Percentiles rank a stretch among this genome's conserved stretches.
phyloP scores from a whole-genome alignment of 192 early-diverging fungal species.

The Coemansia sp. region DNA sequence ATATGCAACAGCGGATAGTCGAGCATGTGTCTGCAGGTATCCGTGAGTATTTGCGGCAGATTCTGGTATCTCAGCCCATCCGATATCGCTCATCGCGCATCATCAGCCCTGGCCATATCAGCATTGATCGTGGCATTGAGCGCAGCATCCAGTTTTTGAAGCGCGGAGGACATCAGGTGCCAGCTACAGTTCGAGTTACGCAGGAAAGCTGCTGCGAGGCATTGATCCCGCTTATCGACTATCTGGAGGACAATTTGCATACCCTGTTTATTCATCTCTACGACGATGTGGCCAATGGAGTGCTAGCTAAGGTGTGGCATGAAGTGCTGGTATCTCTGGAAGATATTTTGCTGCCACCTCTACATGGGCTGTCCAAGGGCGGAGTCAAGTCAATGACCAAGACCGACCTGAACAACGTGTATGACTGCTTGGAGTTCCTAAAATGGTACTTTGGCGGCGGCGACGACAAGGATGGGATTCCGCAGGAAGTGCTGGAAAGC shows the following conservation, averaged over 20 bases:
- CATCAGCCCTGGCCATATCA: constrained; percentile 10
- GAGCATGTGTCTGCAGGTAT: constrained; percentile 67
- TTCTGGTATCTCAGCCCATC: constrained; percentile 53
- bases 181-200: constrained; percentile 39
- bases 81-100: constrained; percentile 36
- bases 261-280: constrained; percentile 65
- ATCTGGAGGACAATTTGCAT: constrained; percentile 70
- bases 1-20: constrained; percentile 68
- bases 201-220: constrained; percentile 63
- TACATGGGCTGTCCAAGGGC: constrained; percentile 58
- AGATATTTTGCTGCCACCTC: constrained; percentile 67
- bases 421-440: constrained; percentile 70
- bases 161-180: constrained; percentile 30
- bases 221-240: constrained; percentile 68
- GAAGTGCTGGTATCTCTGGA: constrained; percentile 69
- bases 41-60: constrained; percentile 64
- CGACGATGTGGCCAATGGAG: constrained; percentile 61
- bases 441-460: constrained; percentile 74
- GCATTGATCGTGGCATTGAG: constrained; percentile 51
- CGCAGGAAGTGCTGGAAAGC: constrained; percentile 60
- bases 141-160: constrained; percentile 56
- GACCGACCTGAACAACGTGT: constrained; percentile 63
- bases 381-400: constrained; percentile 62
- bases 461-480: constrained; percentile 63
- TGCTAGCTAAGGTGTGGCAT: constrained; percentile 69